phyloP scores from a whole-genome alignment of 1,284 basidiomycete genomes.

The Malassezia yamatoensis region DNA sequence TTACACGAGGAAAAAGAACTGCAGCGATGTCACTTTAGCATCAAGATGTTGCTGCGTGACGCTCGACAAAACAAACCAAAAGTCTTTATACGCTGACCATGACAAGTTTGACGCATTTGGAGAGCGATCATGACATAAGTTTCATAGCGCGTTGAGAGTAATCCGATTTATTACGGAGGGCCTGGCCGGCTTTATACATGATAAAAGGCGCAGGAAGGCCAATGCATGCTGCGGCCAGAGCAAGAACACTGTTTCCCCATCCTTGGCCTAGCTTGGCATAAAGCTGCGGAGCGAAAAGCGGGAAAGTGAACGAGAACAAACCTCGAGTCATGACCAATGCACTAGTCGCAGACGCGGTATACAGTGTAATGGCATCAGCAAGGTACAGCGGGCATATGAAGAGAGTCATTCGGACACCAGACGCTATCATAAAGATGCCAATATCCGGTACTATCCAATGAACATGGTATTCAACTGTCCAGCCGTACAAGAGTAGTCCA shows the following conservation, averaged over 20 bases:
- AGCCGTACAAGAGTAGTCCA: conserved; percentile 60
- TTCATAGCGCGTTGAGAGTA: conserved; percentile 5
- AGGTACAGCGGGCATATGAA: conserved; percentile 23
- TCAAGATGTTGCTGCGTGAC: too few species aligned
- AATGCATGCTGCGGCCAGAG: conserved; percentile 15
- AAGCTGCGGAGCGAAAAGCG: conserved; percentile 64
- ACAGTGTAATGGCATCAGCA: conserved; percentile 14
- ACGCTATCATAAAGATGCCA: conserved; percentile 20
- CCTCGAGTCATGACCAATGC: conserved; percentile 6
- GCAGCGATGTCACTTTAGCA: too few species aligned
- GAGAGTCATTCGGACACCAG: conserved; percentile 11
- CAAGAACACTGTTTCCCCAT: conserved; percentile 51
- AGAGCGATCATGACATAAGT: background rate
- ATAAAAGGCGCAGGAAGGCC: conserved; percentile 20
- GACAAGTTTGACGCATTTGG: too few species aligned
- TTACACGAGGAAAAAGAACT: too few species aligned
- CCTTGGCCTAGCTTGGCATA: conserved; percentile 53
- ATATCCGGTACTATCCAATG: conserved; percentile 62
- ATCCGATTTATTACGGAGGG: background rate
- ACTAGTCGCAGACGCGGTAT: conserved; percentile 20
- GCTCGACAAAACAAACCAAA: too few species aligned
- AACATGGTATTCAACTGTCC: conserved; percentile 55
- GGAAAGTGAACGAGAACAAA: conserved; percentile 52
- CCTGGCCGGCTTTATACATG: background rate
- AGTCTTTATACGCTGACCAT: too few species aligned